phyloP scores from a whole-genome alignment of 140 eudicot species.

The Ambrosia hybrid region DNA sequence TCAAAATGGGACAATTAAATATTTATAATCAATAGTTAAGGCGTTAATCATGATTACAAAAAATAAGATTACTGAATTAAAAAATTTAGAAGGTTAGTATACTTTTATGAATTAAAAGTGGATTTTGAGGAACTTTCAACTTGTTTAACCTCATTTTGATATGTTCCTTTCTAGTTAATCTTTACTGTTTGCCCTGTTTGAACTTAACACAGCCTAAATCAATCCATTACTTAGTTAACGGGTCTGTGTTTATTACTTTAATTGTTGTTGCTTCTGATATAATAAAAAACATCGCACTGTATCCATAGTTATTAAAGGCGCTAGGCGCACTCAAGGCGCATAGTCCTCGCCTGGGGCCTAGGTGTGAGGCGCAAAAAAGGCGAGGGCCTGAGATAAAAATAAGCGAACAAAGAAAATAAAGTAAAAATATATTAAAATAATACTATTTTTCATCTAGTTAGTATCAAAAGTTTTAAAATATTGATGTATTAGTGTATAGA shows the following conservation, averaged over 20 bases:
- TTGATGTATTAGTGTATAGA: too few species aligned
- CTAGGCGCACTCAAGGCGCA: too few species aligned
- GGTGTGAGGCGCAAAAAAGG: too few species aligned
- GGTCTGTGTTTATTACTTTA: not conserved
- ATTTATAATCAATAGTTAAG: not conserved
- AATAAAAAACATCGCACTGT: not conserved
- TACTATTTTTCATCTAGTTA: too few species aligned
- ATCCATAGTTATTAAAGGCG: too few species aligned
- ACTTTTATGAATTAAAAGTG: too few species aligned
- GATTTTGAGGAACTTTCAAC: not conserved
- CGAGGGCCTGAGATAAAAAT: not conserved
- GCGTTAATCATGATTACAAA: slow-evolving; percentile 1
- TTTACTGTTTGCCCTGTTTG: not conserved
- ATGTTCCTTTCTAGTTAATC: not conserved
- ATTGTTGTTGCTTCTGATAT: not conserved
- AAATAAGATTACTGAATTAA: not conserved
- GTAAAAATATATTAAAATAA: too few species aligned
- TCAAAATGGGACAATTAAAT: not conserved
- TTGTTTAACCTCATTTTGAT: not conserved
- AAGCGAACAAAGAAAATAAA: too few species aligned
- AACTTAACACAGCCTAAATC: not conserved
- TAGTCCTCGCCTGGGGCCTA: too few species aligned
- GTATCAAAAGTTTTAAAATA: too few species aligned
- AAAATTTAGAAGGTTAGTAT: not conserved
- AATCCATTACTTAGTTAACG: not conserved